Base-by-base conservation (phyloP, 108 stramenopile species). In the Skeletonema grethae region DNA sequence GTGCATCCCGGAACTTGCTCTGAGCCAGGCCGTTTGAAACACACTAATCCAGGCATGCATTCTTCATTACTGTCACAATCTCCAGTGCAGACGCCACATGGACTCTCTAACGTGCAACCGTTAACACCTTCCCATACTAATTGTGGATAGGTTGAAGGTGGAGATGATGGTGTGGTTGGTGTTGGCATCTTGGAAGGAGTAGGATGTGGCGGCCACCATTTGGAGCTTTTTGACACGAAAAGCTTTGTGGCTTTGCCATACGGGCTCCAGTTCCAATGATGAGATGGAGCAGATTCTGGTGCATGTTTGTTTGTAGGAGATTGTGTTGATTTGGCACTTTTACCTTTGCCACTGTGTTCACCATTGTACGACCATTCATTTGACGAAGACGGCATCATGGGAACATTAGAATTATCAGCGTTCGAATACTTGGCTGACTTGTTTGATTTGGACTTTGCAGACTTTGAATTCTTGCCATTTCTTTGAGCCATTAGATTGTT, bases 31-130 rank as follows among this genome's bases (percentile, higher is more conserved):
- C 87, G 76, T 24, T 73, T 65, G 39, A 72, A 67, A 59, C 90
- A 92, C 18, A 69, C 63, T n/a, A 92, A 59, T 2, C 83, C 84
- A 13, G 48, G 4, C 7, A 60, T 75, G 63, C 90, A 92, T 65
- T 88, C 87, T 12, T 38, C 60, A 68, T 84, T 76, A n/a, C 18
- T 32, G 38, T 86, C 87, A 48, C 90, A 92, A 56, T 88, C 88
- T 34, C 90, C 90, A 13, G 83, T 67, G 66, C 88, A 90, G 9
- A 72, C 36, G 7, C 32, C 30, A 48, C 89, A 72, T 11, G 86
- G 91, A 32, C 35, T 25, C 5, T 18, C 4, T 7, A 35, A 35
- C 22, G 64, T 64, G 58, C 77, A 78, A 0, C 61, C 62, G 22
- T 70, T 50, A 0, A 65, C 12, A 15, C 77, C 77, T 7, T 22